These are phyloP conservation scores for Nidula microcarpa DNA, from an alignment of 768 basidiomycete genomes.

Conservation along the genomic window DNA sequence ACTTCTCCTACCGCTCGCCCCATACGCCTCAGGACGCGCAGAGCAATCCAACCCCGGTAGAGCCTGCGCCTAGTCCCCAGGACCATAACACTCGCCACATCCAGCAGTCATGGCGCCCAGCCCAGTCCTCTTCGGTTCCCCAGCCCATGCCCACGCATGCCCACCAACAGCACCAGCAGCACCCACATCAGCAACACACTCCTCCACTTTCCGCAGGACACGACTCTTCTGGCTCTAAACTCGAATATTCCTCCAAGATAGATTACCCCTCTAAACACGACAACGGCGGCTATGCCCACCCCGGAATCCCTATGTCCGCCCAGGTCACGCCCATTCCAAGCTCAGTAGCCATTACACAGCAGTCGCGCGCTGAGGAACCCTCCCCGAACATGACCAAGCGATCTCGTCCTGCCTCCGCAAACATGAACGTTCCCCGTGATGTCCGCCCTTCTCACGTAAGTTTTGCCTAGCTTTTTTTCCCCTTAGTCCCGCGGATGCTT, in stretches of 20 bases:
- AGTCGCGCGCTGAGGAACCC: conserved; percentile 34
- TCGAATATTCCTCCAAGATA: conserved; percentile 39
- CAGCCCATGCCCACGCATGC: conserved; percentile 14
- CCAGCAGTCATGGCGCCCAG: conserved; percentile 27
- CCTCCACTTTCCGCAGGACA: conserved; percentile 44
- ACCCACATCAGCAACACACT: conserved; percentile 44
- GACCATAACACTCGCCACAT: conserved; percentile 29
- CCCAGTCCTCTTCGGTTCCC: conserved; percentile 5
- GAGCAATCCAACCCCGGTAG: conserved; percentile 11
- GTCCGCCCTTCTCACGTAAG: conserved; percentile 50
- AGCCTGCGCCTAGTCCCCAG: conserved; percentile 22
- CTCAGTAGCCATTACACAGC: conserved; percentile 28
- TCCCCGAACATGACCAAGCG: conserved; percentile 40
- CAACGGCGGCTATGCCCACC: conserved; percentile 43
- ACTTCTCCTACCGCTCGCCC: conserved; percentile 40
- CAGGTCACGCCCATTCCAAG: conserved; percentile 35
- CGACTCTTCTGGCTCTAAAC: conserved; percentile 27
- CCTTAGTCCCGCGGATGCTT: not conserved
- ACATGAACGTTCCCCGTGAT: conserved; percentile 37
- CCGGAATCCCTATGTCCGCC: conserved; percentile 42
- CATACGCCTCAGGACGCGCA: conserved; percentile 24
- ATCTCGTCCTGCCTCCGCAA: conserved; percentile 32
- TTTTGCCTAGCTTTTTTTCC: conserved; percentile 8
- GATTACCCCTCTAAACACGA: conserved; percentile 36
- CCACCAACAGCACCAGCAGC: conserved; percentile 27